These are phyloP conservation scores for Ophiostoma australiae DNA, from an alignment of 2,329 filamentous ascomycete species.

Conservation along the genomic window DNA sequence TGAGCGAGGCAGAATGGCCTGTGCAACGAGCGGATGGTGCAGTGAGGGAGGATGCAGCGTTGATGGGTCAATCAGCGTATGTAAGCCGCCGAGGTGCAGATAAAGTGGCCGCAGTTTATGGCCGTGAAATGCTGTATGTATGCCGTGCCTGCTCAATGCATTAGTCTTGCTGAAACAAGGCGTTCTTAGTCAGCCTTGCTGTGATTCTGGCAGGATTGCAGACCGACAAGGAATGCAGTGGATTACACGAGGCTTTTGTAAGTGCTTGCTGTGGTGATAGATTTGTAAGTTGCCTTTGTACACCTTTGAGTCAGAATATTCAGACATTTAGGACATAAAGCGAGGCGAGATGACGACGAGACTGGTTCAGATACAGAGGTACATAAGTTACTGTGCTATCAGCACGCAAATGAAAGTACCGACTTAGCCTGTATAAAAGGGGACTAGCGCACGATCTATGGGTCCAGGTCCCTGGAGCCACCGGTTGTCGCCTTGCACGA, in stretches of 20 bases:
- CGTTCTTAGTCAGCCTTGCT: background rate
- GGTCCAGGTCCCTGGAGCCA: slow-evolving; percentile 1
- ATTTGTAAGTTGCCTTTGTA: background rate
- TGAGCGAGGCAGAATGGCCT: background rate
- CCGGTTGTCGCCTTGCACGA: background rate
- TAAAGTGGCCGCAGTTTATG: background rate
- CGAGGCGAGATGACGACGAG: background rate
- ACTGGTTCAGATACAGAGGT: background rate
- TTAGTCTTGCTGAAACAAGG: background rate
- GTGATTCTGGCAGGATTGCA: background rate
- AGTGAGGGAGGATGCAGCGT: background rate
- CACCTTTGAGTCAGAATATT: background rate
- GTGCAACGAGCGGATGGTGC: background rate
- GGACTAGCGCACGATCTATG: background rate
- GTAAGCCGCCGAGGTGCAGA: background rate
- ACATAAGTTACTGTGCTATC: background rate
- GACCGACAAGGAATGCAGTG: background rate
- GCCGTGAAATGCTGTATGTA: background rate
- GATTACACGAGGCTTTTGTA: background rate
- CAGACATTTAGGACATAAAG: background rate
- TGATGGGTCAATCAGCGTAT: background rate
- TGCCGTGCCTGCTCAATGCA: background rate
- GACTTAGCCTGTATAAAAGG: background rate
- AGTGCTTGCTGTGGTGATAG: background rate
- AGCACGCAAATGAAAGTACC: background rate